A percentile compares a stretch with the other conserved stretches of the same genome.
phyloP scores from a whole-genome alignment of 805 yeast species.

The Lachancea lanzarotensis region DNA sequence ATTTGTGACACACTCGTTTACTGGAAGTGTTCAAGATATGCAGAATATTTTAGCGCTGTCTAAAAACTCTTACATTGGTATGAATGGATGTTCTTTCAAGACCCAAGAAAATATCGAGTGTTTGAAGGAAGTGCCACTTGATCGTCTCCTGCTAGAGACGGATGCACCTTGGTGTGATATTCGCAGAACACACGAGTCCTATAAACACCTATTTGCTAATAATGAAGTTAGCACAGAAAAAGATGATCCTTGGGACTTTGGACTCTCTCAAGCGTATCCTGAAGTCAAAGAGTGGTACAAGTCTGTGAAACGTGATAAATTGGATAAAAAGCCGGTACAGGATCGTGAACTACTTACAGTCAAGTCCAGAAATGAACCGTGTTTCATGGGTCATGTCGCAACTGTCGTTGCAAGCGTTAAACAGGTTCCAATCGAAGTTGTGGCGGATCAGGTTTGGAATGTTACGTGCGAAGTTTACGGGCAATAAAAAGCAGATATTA shows the following conservation, averaged over 20 bases:
- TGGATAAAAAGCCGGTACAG: slow-evolving; percentile 21
- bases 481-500: slow-evolving; percentile 4
- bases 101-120: slow-evolving; percentile 66
- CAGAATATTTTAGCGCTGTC: slow-evolving; percentile 43
- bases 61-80: slow-evolving; percentile 50
- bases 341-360: slow-evolving; percentile 41
- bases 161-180: slow-evolving; percentile 99
- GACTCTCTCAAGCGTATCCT: slow-evolving; percentile 57
- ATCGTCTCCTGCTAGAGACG: slow-evolving; percentile 74
- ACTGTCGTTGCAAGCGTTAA: slow-evolving; percentile 52
- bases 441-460: slow-evolving; percentile 45
- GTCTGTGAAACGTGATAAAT: slow-evolving; percentile 31
- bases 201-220: slow-evolving; percentile 39
- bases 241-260: slow-evolving; percentile 50
- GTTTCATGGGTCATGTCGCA: slow-evolving; percentile 75
- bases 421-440: slow-evolving; percentile 35
- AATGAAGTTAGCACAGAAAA: slow-evolving; percentile 41
- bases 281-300: slow-evolving; percentile 27
- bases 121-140: slow-evolving; percentile 60
- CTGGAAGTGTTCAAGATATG: slow-evolving; percentile 70
- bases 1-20: slow-evolving; percentile 94
- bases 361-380: slow-evolving; percentile 89
- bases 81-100: slow-evolving; percentile 90
- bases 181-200: slow-evolving; percentile 73
- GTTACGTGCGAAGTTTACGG: slow-evolving; percentile 44